Evolutionary conservation across 805 yeast species (phyloP).

Genomic region (Candida montana): DNA sequence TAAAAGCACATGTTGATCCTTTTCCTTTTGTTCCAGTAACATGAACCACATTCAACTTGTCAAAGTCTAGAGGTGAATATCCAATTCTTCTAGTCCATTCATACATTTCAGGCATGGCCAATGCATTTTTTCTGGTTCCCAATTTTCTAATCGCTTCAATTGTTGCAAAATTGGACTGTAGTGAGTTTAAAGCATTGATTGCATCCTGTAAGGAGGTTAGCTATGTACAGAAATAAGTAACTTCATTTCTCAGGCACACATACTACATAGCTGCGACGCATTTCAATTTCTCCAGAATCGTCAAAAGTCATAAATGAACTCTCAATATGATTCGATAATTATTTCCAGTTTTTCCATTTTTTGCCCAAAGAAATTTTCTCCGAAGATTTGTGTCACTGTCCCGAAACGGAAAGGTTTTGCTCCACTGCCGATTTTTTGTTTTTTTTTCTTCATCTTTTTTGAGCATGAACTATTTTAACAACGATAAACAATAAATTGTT

Average conservation of each 20-base stretch:
- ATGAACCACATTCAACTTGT: slow-evolving; percentile 75
- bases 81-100: slow-evolving; percentile 76
- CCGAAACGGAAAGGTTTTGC: neutral
- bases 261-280: slow-evolving; percentile 6
- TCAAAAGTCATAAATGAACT: neutral
- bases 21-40: slow-evolving; percentile 98
- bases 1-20: slow-evolving; percentile 96
- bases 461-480: no score
- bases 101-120: slow-evolving; percentile 78
- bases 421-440: neutral
- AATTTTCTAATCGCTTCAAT: slow-evolving; percentile 75
- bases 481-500: no score
- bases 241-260: neutral
- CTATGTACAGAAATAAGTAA: neutral
- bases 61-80: slow-evolving; percentile 58
- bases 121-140: slow-evolving; percentile 56
- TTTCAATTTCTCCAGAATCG: neutral
- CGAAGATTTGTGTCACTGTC: neutral
- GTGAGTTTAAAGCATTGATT: slow-evolving; percentile 70
- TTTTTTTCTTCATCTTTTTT: no score
- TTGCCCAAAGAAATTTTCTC: neutral
- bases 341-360: no score
- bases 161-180: slow-evolving; percentile 88
- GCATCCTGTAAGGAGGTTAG: slow-evolving; percentile 49
- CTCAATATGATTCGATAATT: neutral